Evolutionary conservation across 176 grass and related monocot species (phyloP), one percentile per base, ranked within the genome.

Genomic region (Themeda triandra): DNA sequence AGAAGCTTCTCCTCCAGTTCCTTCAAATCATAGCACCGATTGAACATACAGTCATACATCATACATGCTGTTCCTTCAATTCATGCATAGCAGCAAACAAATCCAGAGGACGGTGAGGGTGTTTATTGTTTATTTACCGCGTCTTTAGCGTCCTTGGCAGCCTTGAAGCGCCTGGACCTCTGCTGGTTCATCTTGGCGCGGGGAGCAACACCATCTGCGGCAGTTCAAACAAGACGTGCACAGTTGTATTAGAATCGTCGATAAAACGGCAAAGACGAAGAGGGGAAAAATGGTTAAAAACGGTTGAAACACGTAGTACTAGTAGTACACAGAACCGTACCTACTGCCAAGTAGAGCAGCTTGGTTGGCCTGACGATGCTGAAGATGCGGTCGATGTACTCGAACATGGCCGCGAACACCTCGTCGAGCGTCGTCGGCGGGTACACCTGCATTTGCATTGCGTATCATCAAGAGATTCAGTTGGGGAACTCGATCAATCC

Each of bases 151-250:
- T 69, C 80, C 85, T 83, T 97, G 45, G 89, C 94, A 14, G 87
- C 69, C 63, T 89, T 92, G 79, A 92, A 94, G 24, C 92, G 80
- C 42, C 92, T 74, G 1, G 85, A 66, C 41, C 92, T 80, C 81
- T 94, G 94, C 56, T 94, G 92, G 82, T 92, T 97, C 94, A 97
- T 94, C 35, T 97, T 97, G 64, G 92, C 87, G 67, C 89, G 87
- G 10, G 94, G 94, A 14, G 94, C 89, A 32, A 94, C 89, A 11
- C 94, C 94, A 69, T 97, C 92, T 97, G 69, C 21, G 63, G 56
- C 8, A 69, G 56, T 73, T 23, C 9, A 70, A 77, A 33, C 1
- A 37, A 18, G 14, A 4, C 0, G 6, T 24, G 10, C 27, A 2
- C 2, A 14, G 14, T 45, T 45, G 12, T 42, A 42, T 42, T 42